Conservation (phyloP, 495 filamentous ascomycete genomes). For the Penicilliopsis zonata region DNA sequence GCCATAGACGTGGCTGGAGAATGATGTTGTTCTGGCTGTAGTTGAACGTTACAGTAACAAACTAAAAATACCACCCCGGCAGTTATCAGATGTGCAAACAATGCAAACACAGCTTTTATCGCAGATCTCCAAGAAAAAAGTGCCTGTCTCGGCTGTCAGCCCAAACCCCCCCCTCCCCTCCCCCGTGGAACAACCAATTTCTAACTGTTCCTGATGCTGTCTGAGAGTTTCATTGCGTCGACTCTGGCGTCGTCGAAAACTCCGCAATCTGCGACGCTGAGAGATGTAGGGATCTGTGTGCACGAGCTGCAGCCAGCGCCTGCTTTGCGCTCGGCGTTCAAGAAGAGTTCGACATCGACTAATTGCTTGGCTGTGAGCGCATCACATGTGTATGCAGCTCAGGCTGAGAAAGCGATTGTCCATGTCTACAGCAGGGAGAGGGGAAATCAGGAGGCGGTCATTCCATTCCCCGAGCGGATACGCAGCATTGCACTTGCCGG, state of each 20-base stretch:
- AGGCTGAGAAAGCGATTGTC: slow-evolving; percentile 79
- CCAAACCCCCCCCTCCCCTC: too few species aligned
- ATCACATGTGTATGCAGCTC: slow-evolving; percentile 81
- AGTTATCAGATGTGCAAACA: slow-evolving; percentile 19
- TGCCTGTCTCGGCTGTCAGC: slow-evolving; percentile 3
- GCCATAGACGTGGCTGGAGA: too few species aligned
- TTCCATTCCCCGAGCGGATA: slow-evolving; percentile 78
- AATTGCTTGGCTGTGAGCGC: slow-evolving; percentile 73
- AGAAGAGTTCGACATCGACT: slow-evolving; percentile 73
- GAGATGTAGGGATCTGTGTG: slow-evolving; percentile 74
- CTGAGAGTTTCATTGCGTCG: slow-evolving; percentile 70
- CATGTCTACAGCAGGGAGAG: slow-evolving; percentile 80
- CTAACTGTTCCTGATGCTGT: slow-evolving; percentile 49
- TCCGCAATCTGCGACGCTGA: slow-evolving; percentile 51
- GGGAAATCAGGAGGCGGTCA: slow-evolving; percentile 73
- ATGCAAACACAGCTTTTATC: slow-evolving; percentile 28
- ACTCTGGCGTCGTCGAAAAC: slow-evolving; percentile 51
- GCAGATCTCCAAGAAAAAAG: slow-evolving; percentile 15
- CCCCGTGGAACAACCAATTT: too few species aligned
- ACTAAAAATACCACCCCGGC: slow-evolving; percentile 1
- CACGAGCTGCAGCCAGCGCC: slow-evolving; percentile 69
- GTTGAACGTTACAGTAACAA: too few species aligned
- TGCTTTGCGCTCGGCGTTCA: slow-evolving; percentile 64
- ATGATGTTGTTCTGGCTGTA: too few species aligned
- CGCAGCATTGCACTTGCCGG: slow-evolving; percentile 55